Conservation (phyloP, 306 rosid genomes). For the Benincasa hispida region DNA sequence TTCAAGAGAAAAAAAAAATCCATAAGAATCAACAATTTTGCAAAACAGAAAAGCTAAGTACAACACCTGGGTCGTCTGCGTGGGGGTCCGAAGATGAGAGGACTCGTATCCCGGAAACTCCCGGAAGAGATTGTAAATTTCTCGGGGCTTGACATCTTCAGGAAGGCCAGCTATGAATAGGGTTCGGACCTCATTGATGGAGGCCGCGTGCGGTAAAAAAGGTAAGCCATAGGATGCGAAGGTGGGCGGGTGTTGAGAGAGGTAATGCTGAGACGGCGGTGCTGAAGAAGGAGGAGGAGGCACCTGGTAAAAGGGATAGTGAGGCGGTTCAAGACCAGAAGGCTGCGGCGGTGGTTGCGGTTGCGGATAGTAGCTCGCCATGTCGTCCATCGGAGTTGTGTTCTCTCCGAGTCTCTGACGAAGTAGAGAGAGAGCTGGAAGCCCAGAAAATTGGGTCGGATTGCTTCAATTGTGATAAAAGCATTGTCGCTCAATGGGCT, state of each 20-base stretch:
- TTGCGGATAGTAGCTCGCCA: constrained; percentile 62
- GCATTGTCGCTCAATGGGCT: neutral
- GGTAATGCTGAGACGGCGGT: constrained; percentile 7
- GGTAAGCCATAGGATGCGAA: constrained; percentile 32
- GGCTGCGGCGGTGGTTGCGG: constrained; percentile 35
- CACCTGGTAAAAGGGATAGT: constrained; percentile 46
- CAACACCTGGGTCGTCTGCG: constrained; percentile 49
- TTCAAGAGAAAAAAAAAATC: neutral
- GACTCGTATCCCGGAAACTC: constrained; percentile 92
- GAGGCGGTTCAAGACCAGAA: constrained; percentile 22
- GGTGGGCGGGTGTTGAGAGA: constrained; percentile 13
- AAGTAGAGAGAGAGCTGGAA: neutral
- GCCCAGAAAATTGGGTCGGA: constrained; percentile 17
- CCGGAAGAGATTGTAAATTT: constrained; percentile 74
- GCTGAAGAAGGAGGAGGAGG: constrained; percentile 7
- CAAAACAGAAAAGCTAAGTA: neutral
- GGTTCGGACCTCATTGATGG: constrained; percentile 65
- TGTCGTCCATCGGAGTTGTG: constrained; percentile 52
- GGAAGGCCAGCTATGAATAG: constrained; percentile 89
- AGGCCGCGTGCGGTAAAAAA: constrained; percentile 17
- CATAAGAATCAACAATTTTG: neutral
- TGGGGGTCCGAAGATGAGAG: constrained; percentile 76
- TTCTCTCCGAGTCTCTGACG: neutral
- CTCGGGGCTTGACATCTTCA: constrained; percentile 78
- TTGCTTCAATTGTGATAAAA: neutral